Percentiles rank a stretch among this genome's conserved stretches.
These are phyloP conservation scores for Kazachstania africana DNA, from an alignment of 805 yeast species.

Conservation along the genomic window DNA sequence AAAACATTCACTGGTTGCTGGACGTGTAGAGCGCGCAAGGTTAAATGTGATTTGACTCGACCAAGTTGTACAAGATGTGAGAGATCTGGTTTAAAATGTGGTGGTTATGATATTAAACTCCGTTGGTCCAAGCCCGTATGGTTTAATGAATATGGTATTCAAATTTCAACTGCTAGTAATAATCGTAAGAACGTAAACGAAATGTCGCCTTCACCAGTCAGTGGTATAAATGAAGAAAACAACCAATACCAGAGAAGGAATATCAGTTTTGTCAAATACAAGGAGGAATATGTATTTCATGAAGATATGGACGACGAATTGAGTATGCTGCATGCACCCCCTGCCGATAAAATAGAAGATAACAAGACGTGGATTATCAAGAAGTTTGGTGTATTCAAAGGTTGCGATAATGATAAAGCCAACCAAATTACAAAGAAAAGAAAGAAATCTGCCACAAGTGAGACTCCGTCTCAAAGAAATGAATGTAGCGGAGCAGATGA, in stretches of 20 bases:
- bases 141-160: slow-evolving; percentile 36
- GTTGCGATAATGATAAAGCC: slow-evolving; percentile 11
- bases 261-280: slow-evolving; percentile 65
- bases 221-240: too few relatives aligned
- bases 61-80: slow-evolving; percentile 67
- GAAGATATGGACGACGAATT: slow-evolving; percentile 74
- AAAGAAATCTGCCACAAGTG: too few relatives aligned
- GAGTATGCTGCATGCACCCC: slow-evolving; percentile 33
- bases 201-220: slow-evolving; percentile 30
- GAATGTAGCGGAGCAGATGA: not conserved
- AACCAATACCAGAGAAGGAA: slow-evolving; percentile 60
- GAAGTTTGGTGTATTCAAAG: slow-evolving; percentile 70
- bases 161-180: slow-evolving; percentile 3
- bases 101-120: slow-evolving; percentile 72
- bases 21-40: slow-evolving; percentile 72
- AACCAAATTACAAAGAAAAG: slow-evolving; percentile 11
- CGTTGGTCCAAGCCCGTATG: slow-evolving; percentile 55
- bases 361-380: slow-evolving; percentile 48
- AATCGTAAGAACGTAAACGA: not conserved
- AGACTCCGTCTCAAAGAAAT: not conserved
- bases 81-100: slow-evolving; percentile 57
- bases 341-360: slow-evolving; percentile 29
- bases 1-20: slow-evolving; percentile 85
- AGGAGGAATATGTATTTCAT: slow-evolving; percentile 63
- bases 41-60: slow-evolving; percentile 62